phyloP scores from a whole-genome alignment of 192 early-diverging fungal genomes.

The Mortierella antarctica region DNA sequence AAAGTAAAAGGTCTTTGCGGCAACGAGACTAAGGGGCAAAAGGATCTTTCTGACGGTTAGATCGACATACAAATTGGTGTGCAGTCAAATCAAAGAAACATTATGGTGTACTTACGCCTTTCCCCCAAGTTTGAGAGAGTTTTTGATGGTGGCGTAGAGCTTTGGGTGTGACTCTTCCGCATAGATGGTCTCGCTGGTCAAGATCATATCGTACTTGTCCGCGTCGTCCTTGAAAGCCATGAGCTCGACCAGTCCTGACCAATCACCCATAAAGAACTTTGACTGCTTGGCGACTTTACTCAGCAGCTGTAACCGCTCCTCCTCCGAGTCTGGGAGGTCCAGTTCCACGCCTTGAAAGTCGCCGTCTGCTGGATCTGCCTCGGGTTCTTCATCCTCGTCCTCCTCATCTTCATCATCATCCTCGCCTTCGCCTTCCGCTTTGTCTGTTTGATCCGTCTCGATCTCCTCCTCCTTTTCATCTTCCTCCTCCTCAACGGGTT shows the following conservation, averaged over 20 bases:
- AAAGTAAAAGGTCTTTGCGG: constrained; percentile 96
- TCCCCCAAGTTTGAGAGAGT: constrained; percentile 60
- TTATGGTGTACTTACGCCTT: constrained; percentile 56
- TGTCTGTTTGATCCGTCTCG: constrained; percentile 16
- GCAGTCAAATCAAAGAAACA: not conserved
- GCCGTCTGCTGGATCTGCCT: constrained; percentile 29
- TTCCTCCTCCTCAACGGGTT: constrained; percentile 34
- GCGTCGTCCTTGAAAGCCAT: constrained; percentile 56
- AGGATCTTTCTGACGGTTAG: not conserved
- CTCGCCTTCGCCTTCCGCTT: constrained; percentile 42
- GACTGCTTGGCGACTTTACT: constrained; percentile 53
- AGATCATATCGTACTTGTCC: constrained; percentile 74
- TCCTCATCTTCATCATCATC: constrained; percentile 51
- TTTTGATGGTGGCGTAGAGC: constrained; percentile 71
- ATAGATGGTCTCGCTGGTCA: constrained; percentile 87
- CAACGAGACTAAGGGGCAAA: constrained; percentile 68
- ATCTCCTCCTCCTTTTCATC: constrained; percentile 35
- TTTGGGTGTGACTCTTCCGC: constrained; percentile 68
- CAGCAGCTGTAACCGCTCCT: constrained; percentile 38
- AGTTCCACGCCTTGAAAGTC: constrained; percentile 50
- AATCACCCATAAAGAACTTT: constrained; percentile 75
- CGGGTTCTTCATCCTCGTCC: constrained; percentile 56
- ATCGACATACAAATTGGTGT: not conserved
- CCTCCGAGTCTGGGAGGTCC: constrained; percentile 54
- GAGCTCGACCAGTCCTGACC: constrained; percentile 62